Evolutionary conservation across 768 basidiomycete genomes (phyloP), one percentile per base, ranked within the genome.

Genomic region (Trametes cubensis): DNA sequence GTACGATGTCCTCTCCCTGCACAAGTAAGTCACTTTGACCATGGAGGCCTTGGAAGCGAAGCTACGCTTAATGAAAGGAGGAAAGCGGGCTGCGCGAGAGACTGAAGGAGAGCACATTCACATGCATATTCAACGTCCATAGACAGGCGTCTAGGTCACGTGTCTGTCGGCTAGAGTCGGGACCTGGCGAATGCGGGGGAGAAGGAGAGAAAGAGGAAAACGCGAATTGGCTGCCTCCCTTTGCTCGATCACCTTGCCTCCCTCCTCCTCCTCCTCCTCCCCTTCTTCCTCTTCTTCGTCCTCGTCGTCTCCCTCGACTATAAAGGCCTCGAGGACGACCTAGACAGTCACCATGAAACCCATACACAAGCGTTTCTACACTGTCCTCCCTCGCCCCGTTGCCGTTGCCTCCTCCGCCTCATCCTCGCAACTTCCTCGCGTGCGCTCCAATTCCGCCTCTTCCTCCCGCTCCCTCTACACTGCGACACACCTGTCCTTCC

Each of bases 301-400:
- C 26, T 41, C 54, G 23, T 42, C 54, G 58, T 21, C 44, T 26
- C 2, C 34, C 30, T 30, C 58, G 23, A 14, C 58, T 47, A 34
- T 15, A 44, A 38, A n/a, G 34, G 3, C 38, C 21, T 11, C 53
- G 42, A 28, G 20, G 40, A 26, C 58, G 25, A 25, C 25, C 40
- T 23, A 4, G 26, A 26, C n/a, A n/a, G 40, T 28, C 8, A 42
- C 52, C 42, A 68, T 68, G 67, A 68, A 68, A 62, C 20, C 64
- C 40, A 66, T 68, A n/a, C 67, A 66, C 75, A 85, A 83, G 67
- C 79, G 82, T n/a, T 71, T 85, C 45, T 81, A 77, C 66, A 77
- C 75, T 20, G 80, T 77, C 47, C 66, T 79, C 55, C 78, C 77
- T 42, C 79, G 79, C 51, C 71, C 73, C 60, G 34, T 67, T 65